phyloP scores from a whole-genome alignment of 1,284 basidiomycete species.

The Cryptococcus jaspeensis region DNA sequence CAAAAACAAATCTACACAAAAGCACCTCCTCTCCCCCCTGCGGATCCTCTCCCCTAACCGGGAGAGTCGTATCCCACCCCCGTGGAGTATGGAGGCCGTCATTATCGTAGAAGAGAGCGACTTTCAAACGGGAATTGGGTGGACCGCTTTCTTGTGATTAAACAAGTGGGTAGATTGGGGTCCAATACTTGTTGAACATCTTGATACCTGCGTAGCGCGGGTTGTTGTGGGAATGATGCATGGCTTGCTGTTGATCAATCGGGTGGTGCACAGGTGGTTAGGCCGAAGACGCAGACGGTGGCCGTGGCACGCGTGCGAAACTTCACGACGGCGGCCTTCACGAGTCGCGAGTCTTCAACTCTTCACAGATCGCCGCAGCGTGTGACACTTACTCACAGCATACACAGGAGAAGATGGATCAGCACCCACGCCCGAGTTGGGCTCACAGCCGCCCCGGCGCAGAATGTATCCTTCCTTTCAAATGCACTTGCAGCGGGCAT shows the following conservation, averaged over 20 bases:
- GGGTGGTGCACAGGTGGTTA: too few species aligned
- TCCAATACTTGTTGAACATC: neutral
- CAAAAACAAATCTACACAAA: conserved; percentile 34
- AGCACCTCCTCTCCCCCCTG: conserved; percentile 32
- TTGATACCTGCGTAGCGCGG: neutral
- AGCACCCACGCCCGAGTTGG: too few species aligned
- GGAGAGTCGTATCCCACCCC: conserved; percentile 14
- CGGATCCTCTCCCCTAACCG: conserved; percentile 17
- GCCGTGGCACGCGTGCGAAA: too few species aligned
- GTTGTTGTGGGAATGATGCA: neutral
- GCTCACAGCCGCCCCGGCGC: too few species aligned
- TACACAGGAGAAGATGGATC: too few species aligned
- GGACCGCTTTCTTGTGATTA: conserved; percentile 27
- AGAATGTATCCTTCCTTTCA: too few species aligned
- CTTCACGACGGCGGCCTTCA: too few species aligned
- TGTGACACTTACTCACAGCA: too few species aligned
- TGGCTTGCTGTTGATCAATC: neutral
- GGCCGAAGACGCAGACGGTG: too few species aligned
- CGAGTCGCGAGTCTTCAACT: too few species aligned
- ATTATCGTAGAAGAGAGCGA: conserved; percentile 38
- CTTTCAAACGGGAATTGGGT: conserved; percentile 39
- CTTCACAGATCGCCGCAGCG: too few species aligned
- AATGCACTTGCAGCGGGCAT: too few species aligned
- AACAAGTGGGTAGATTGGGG: neutral
- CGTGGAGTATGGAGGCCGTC: conserved; percentile 32